Conservation (phyloP, 225 moss, liverwort and hornwort genomes). For the Rhytidiadelphus loreus region DNA sequence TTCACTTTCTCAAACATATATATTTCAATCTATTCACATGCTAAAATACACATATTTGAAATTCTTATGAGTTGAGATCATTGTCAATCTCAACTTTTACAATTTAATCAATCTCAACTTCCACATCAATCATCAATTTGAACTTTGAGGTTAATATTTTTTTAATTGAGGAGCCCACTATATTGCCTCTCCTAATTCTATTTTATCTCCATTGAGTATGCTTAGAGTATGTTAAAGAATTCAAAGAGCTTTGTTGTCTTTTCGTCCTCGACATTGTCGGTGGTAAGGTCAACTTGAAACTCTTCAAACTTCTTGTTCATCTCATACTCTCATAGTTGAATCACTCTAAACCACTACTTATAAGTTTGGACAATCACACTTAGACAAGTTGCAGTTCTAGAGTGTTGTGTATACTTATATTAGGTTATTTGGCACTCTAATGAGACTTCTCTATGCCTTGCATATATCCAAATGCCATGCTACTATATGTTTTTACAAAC, state of each 20-base stretch:
- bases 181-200: neutral
- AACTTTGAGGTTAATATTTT: too few species aligned
- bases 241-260: neutral
- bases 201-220: neutral
- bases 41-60: too few species aligned
- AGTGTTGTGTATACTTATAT: neutral
- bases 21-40: too few species aligned
- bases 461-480: neutral
- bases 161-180: too few species aligned
- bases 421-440: neutral
- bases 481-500: neutral
- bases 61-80: too few species aligned
- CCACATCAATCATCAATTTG: too few species aligned
- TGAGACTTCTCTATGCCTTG: too few species aligned
- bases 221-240: neutral
- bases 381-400: neutral
- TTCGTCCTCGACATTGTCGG: accelerated
- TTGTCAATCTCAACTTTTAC: too few species aligned
- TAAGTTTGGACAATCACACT: too few species aligned
- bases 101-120: too few species aligned
- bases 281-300: accelerated
- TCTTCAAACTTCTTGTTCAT: neutral
- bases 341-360: too few species aligned
- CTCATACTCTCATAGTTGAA: neutral
- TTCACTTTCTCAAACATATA: too few species aligned